These are phyloP conservation scores for Zygoascus bituminiphila DNA, from an alignment of 805 yeast genomes.

Conservation along the genomic window DNA sequence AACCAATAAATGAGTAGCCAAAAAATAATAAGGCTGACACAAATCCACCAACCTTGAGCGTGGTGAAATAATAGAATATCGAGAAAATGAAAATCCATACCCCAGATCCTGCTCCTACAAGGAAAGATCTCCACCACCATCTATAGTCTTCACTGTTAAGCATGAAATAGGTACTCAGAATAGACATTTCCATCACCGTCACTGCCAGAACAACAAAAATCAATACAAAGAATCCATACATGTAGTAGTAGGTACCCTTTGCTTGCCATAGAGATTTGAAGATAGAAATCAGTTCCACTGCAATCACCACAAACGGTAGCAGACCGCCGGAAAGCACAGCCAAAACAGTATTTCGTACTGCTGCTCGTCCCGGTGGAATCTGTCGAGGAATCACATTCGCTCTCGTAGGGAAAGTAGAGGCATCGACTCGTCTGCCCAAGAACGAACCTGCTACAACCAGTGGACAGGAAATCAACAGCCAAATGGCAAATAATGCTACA, in stretches of 20 bases:
- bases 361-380: slow-evolving; percentile 18
- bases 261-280: slow-evolving; percentile 75
- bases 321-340: slow-evolving; percentile 46
- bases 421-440: slow-evolving; percentile 32
- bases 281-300: slow-evolving; percentile 65
- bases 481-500: slow-evolving; percentile 47
- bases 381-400: slow-evolving; percentile 29
- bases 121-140: slow-evolving; percentile 83
- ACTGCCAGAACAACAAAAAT: slow-evolving; percentile 52
- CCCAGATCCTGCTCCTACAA: slow-evolving; percentile 63
- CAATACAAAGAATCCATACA: slow-evolving; percentile 67
- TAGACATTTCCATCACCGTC: slow-evolving; percentile 62
- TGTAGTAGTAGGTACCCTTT: slow-evolving; percentile 67
- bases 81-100: slow-evolving; percentile 63
- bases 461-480: slow-evolving; percentile 64
- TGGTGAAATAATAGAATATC: slow-evolving; percentile 51
- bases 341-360: slow-evolving; percentile 6
- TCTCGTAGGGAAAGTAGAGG: slow-evolving; percentile 18
- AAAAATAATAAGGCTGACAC: slow-evolving; percentile 62
- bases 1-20: slow-evolving; percentile 59
- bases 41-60: slow-evolving; percentile 50
- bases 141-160: slow-evolving; percentile 46
- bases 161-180: slow-evolving; percentile 59
- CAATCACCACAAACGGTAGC: slow-evolving; percentile 73
- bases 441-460: slow-evolving; percentile 58